These are phyloP conservation scores for Diplodia intermedia DNA, from an alignment of 2,329 filamentous ascomycete genomes.

Conservation along the genomic window DNA sequence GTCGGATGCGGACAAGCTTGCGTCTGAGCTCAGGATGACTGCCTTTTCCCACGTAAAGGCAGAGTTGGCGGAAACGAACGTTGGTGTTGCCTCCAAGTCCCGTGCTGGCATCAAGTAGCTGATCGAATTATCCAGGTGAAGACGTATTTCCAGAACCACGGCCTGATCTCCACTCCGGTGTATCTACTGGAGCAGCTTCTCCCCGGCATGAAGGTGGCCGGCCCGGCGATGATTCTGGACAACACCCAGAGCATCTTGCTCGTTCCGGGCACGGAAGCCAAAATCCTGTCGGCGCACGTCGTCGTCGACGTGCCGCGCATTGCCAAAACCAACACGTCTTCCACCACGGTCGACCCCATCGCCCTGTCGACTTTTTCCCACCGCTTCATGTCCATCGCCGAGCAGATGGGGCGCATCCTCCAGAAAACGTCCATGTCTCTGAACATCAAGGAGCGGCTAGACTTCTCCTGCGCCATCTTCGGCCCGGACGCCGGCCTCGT, in stretches of 20 bases:
- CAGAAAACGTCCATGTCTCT: slow-evolving; percentile 39
- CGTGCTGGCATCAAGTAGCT: not conserved
- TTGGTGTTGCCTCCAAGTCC: not conserved
- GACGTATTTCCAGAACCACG: slow-evolving; percentile 40
- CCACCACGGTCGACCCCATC: slow-evolving; percentile 58
- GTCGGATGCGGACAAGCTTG: slow-evolving; percentile 73
- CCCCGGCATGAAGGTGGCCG: slow-evolving; percentile 38
- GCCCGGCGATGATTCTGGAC: slow-evolving; percentile 48
- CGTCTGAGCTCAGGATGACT: slow-evolving; percentile 78
- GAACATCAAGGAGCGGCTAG: slow-evolving; percentile 49
- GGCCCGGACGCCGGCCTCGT: slow-evolving; percentile 38
- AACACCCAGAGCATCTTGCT: slow-evolving; percentile 57
- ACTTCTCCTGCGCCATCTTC: slow-evolving; percentile 41
- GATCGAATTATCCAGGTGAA: not conserved
- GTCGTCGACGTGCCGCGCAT: slow-evolving; percentile 53
- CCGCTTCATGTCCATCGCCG: slow-evolving; percentile 41
- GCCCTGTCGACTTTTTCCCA: slow-evolving; percentile 36
- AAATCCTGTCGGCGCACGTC: slow-evolving; percentile 48
- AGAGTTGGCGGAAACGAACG: slow-evolving; percentile 73
- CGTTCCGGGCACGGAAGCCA: slow-evolving; percentile 48
- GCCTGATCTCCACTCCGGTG: slow-evolving; percentile 38
- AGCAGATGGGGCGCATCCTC: slow-evolving; percentile 39
- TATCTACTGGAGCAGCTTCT: slow-evolving; percentile 39
- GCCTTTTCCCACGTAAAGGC: slow-evolving; percentile 60
- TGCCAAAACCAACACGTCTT: slow-evolving; percentile 59